A percentile compares a stretch with the other conserved stretches of the same genome.
Conservation (phyloP, 768 basidiomycete species). For the Lentinula edodes region DNA sequence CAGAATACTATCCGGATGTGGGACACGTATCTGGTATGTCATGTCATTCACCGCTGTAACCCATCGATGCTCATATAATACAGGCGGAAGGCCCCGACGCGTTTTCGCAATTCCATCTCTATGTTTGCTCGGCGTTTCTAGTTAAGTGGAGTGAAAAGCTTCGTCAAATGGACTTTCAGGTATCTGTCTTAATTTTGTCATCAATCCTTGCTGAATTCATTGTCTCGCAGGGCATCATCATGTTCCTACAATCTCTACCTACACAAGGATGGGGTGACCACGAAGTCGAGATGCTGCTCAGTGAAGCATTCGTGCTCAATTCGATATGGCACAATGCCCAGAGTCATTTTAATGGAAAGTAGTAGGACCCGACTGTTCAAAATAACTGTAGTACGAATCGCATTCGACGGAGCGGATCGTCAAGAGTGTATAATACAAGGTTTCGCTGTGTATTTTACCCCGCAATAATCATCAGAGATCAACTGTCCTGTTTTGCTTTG, state of each 20-base stretch:
- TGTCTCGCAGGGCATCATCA: conserved; percentile 82
- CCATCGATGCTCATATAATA: not conserved
- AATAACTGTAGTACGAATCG: not conserved
- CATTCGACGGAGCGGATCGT: not conserved
- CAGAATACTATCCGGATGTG: conserved; percentile 98
- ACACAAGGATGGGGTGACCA: conserved; percentile 95
- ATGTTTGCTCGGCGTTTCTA: conserved; percentile 96
- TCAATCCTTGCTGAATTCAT: not conserved
- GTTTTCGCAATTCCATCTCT: conserved; percentile 97
- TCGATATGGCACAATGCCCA: conserved; percentile 93
- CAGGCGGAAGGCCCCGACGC: conserved; percentile 97
- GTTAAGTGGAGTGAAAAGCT: conserved; percentile 93
- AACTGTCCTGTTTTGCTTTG: conserved; percentile 29
- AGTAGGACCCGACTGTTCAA: conserved; percentile 7
- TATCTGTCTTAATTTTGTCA: conserved; percentile 23
- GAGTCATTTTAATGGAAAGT: conserved; percentile 72
- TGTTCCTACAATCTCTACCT: conserved; percentile 92
- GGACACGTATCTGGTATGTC: conserved; percentile 94
- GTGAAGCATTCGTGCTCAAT: conserved; percentile 91
- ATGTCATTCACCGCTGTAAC: not conserved
- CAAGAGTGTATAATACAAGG: not conserved
- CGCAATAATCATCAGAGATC: conserved; percentile 5
- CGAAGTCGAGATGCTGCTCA: conserved; percentile 91
- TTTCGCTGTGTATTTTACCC: conserved; percentile 3
- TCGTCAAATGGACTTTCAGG: conserved; percentile 98